A percentile compares a stretch with the other conserved stretches of the same genome.
Evolutionary conservation across 192 early-diverging fungal species (phyloP).

Genomic region (Coemansia sp.): DNA sequence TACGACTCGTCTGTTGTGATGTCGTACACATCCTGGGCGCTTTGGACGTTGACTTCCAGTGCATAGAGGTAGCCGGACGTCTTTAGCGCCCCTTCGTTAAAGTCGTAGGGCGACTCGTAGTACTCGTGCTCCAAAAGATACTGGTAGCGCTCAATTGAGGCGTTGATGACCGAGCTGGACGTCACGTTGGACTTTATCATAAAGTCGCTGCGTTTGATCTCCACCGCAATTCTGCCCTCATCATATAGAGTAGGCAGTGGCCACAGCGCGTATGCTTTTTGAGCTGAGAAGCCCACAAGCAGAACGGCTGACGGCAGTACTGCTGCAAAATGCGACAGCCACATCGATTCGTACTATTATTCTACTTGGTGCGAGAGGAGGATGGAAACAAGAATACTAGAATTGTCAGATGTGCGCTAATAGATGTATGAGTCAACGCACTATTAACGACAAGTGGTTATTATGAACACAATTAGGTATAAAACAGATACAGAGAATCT

Average conservation of each 20-base stretch:
- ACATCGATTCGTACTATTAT: neutral
- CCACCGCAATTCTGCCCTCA: constrained; percentile 53
- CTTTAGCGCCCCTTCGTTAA: constrained; percentile 47
- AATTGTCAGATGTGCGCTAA: too few species aligned
- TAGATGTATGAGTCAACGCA: too few species aligned
- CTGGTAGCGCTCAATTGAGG: constrained; percentile 60
- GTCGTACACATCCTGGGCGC: constrained; percentile 56
- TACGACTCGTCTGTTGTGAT: constrained; percentile 70
- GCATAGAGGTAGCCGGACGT: constrained; percentile 39
- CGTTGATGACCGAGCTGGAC: constrained; percentile 57
- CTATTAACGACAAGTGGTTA: too few species aligned
- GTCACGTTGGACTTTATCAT: constrained; percentile 64
- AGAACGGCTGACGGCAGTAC: constrained; percentile 6
- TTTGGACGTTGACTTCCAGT: constrained; percentile 53
- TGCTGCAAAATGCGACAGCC: constrained; percentile 1
- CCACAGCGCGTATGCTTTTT: constrained; percentile 23
- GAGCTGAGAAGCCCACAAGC: neutral
- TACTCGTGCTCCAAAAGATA: constrained; percentile 58
- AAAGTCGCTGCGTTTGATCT: constrained; percentile 57
- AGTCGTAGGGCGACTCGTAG: constrained; percentile 55
- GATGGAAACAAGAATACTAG: too few species aligned
- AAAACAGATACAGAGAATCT: too few species aligned
- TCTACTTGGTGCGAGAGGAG: neutral
- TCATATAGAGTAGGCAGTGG: constrained; percentile 34
- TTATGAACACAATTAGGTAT: too few species aligned